Conservation (phyloP, 176 grass and related monocot species). For the Eremochloa ophiuroides region DNA sequence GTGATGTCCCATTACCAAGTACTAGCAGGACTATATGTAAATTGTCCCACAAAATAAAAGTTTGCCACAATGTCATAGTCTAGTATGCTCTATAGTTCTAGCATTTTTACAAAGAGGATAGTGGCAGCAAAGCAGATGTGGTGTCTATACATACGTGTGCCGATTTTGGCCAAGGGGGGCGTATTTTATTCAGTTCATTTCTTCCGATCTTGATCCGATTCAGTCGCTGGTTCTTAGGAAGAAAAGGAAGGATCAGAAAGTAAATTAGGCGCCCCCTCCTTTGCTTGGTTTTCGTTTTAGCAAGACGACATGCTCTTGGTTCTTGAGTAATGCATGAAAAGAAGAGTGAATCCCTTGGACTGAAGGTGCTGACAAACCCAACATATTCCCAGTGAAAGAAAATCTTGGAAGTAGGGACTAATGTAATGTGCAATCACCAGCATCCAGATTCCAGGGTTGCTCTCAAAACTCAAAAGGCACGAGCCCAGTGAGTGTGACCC, state of each 20-base stretch:
- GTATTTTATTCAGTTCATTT: no score
- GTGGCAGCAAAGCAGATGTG: background rate
- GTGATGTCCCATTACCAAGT: background rate
- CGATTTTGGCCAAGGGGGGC: background rate
- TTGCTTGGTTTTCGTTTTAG: background rate
- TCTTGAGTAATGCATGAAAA: slow-evolving; percentile 17
- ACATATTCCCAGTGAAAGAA: no score
- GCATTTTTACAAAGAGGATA: no score
- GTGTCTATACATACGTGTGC: background rate
- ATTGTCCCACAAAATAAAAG: background rate
- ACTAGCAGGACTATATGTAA: background rate
- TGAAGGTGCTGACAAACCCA: no score
- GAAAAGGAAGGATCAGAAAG: background rate
- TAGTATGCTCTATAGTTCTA: background rate
- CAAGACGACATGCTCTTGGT: background rate
- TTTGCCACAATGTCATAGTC: background rate
- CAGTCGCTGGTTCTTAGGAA: slow-evolving; percentile 20
- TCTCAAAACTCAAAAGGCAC: slow-evolving; percentile 32
- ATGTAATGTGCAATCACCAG: slow-evolving; percentile 18
- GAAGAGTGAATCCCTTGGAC: slow-evolving; percentile 26
- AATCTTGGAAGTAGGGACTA: slow-evolving; percentile 20
- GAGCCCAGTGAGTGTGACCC: slow-evolving; percentile 3
- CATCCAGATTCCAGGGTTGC: slow-evolving; percentile 24
- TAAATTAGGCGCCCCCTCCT: background rate
- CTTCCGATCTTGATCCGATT: slow-evolving; percentile 3